Evolutionary conservation across 352 stramenopile species (phyloP).

Genomic region (Phytophthora multivora): DNA sequence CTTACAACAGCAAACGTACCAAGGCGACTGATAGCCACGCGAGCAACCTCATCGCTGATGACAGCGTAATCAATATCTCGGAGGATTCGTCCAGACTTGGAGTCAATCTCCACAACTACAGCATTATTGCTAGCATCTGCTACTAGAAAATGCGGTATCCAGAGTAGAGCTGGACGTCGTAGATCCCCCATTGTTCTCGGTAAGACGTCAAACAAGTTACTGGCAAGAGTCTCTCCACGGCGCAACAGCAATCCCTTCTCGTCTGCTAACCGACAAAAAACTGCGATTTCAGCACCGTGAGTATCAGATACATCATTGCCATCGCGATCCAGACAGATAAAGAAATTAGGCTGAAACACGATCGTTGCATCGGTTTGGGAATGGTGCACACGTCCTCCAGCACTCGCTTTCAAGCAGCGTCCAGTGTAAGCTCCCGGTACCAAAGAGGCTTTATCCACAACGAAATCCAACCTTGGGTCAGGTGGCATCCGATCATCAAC

Average conservation of each 20-base stretch:
- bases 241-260: slow-evolving; percentile 16
- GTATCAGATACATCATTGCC: slow-evolving; percentile 55
- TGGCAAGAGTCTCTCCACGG: slow-evolving; percentile 44
- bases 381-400: slow-evolving; percentile 44
- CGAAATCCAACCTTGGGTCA: slow-evolving; percentile 49
- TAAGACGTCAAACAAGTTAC: slow-evolving; percentile 48
- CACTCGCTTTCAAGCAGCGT: slow-evolving; percentile 39
- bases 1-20: slow-evolving; percentile 28
- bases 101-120: slow-evolving; percentile 35
- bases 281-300: slow-evolving; percentile 52
- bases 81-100: slow-evolving; percentile 26
- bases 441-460: slow-evolving; percentile 32
- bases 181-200: slow-evolving; percentile 37
- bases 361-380: slow-evolving; percentile 35
- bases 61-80: slow-evolving; percentile 16
- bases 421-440: slow-evolving; percentile 21
- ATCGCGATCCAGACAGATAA: slow-evolving; percentile 45
- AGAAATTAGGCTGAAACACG: slow-evolving; percentile 56
- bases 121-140: slow-evolving; percentile 2
- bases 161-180: slow-evolving; percentile 34
- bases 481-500: slow-evolving; percentile 47
- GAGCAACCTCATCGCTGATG: slow-evolving; percentile 10
- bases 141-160: slow-evolving; percentile 33
- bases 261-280: slow-evolving; percentile 18
- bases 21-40: slow-evolving; percentile 20